These are phyloP conservation scores for Scutellaria minor DNA, from an alignment of 257 asterid genomes.

Conservation along the genomic window DNA sequence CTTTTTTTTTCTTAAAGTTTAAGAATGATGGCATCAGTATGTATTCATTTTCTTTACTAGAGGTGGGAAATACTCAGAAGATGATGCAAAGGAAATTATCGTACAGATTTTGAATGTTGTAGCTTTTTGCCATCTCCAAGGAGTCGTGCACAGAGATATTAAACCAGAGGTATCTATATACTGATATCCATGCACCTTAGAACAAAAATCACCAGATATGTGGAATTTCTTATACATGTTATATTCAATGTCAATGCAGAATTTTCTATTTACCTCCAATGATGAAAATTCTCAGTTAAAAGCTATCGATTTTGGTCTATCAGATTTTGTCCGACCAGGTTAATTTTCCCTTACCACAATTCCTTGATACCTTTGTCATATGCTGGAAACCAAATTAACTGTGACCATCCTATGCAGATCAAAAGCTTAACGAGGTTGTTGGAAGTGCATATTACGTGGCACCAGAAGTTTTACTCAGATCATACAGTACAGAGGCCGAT, in stretches of 20 bases:
- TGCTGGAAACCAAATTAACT: conserved; percentile 19
- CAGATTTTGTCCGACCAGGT: conserved; percentile 72
- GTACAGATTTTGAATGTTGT: conserved; percentile 67
- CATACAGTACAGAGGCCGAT: conserved; percentile 39
- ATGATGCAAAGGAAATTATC: conserved; percentile 57
- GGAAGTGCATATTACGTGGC: conserved; percentile 55
- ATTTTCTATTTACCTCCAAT: conserved; percentile 60
- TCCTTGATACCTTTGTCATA: neutral
- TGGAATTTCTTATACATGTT: neutral
- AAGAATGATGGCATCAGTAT: neutral
- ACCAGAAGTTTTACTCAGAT: conserved; percentile 41
- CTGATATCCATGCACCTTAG: no score
- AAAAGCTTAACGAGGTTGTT: conserved; percentile 68
- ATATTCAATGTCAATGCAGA: conserved; percentile 44
- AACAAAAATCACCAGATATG: no score
- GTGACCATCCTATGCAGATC: conserved; percentile 51
- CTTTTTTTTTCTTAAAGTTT: neutral
- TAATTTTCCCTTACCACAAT: conserved; percentile 15
- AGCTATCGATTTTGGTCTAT: conserved; percentile 73
- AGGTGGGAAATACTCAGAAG: conserved; percentile 69
- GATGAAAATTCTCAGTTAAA: conserved; percentile 60
- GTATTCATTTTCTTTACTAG: conserved; percentile 37
- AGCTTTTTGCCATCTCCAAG: conserved; percentile 51
- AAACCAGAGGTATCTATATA: conserved; percentile 64
- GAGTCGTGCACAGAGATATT: conserved; percentile 81